Conservation (phyloP, 257 asterid species). For the Primulina tabacum region DNA sequence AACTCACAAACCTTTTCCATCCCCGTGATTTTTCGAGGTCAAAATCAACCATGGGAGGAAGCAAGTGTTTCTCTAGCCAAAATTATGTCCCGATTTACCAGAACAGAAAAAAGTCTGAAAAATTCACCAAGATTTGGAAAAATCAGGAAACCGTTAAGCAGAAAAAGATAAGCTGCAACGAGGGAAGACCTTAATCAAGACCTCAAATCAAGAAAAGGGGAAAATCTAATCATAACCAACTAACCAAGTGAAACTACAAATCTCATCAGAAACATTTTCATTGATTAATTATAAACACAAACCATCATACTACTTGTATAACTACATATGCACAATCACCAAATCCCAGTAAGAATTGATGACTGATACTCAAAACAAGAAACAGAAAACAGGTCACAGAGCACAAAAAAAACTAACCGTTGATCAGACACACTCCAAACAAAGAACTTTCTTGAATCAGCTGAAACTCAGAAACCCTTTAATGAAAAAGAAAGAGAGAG, state of each 20-base stretch:
- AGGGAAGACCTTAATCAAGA: slow-evolving; percentile 13
- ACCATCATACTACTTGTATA: neutral
- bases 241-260: neutral
- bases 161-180: neutral
- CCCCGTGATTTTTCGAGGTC: slow-evolving; percentile 17
- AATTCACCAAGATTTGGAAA: neutral
- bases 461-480: slow-evolving; percentile 19
- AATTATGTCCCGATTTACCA: too few relatives aligned
- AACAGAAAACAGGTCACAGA: too few relatives aligned
- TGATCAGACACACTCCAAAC: slow-evolving; percentile 19
- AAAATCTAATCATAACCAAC: neutral
- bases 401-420: slow-evolving; percentile 31
- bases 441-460: slow-evolving; percentile 28
- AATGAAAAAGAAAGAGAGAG: neutral
- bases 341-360: too few relatives aligned
- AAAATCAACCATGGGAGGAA: slow-evolving; percentile 30
- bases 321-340: neutral
- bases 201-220: slow-evolving; percentile 8
- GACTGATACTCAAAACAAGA: too few relatives aligned
- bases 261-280: neutral
- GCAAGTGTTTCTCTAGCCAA: neutral
- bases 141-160: slow-evolving; percentile 2
- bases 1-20: slow-evolving; percentile 75
- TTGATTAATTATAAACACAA: neutral
- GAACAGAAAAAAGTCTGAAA: neutral